Conservation (phyloP, 352 stramenopile species). For the Saprolegnia parasitica region DNA sequence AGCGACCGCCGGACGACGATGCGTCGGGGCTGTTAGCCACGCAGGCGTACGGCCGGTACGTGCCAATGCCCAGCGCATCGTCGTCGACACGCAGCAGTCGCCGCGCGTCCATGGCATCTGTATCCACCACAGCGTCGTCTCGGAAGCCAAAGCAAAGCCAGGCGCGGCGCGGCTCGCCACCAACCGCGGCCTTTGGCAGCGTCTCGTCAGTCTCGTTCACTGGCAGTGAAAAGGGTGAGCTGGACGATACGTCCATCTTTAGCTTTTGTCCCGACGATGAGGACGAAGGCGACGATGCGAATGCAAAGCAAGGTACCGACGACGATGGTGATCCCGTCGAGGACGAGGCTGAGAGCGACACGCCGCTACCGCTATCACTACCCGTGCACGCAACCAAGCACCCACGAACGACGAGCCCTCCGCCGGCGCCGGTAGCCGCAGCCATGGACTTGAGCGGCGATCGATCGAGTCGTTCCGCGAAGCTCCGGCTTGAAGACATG, state of each 20-base stretch:
- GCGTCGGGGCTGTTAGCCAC: constrained; percentile 31
- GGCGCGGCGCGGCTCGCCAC: not conserved
- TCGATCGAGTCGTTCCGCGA: not conserved
- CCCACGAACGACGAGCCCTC: not conserved
- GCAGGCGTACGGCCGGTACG: constrained; percentile 32
- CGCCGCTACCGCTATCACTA: constrained; percentile 25
- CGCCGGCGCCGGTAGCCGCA: too few species aligned
- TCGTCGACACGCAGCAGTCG: not conserved
- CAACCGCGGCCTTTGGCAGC: constrained; percentile 47
- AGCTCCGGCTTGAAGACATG: not conserved
- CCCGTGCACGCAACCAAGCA: constrained; percentile 27
- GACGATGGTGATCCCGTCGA: too few species aligned
- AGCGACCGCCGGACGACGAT: constrained; percentile 2
- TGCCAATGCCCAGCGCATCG: constrained; percentile 12
- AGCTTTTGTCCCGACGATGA: not conserved
- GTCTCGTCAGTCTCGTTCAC: constrained; percentile 65
- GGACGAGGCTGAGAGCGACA: not conserved
- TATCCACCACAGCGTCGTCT: not conserved
- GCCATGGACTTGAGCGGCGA: too few species aligned
- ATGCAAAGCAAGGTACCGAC: too few species aligned
- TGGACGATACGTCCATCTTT: constrained; percentile 7
- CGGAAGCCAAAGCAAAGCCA: not conserved
- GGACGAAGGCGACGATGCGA: not conserved
- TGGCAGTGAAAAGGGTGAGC: constrained; percentile 29
- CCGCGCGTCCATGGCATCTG: not conserved